Evolutionary conservation across 179 eudicot species (phyloP), one percentile per base, ranked within the genome.

Genomic region (Spinacia oleracea): DNA sequence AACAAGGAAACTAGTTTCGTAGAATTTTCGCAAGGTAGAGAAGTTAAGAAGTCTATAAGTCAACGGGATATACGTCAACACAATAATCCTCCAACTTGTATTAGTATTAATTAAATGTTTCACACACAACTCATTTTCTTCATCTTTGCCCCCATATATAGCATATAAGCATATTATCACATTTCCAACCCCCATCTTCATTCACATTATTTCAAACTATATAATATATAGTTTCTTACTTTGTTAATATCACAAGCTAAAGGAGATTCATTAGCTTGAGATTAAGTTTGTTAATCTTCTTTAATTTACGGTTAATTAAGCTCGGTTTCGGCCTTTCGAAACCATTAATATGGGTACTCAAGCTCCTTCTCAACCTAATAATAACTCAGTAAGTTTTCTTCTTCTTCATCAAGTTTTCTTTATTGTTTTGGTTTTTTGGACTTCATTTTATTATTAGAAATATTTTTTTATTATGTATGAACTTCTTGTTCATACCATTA

Each of bases 341-440:
- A 25, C 42, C 0, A 51, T 7, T 71, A 31, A 48, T 50, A 73
- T 79, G 81, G 72, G 72, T 73, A 79, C 81, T 48, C 77, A 79
- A 79, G 81, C 43, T 63, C 53, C 72, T 73, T 20, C 81, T 46
- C 27, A 56, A 29, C 16, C n/a, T n/a, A n/a, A n/a, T n/a, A n/a
- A 77, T 59, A 46, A 40, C 35, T 18, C 31, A 6, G 40, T 73
- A 46, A 35, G 70, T 73, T 59, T 71, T 29, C 35, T 78, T 31
- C 35, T 46, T 32, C 27, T 70, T 18, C n/a, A 34, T 23, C 6
- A 23, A 6, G 38, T 34, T 2, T 18, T 31, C 27, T 72, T 50
- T 5, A 9, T 18, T 6, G 27, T 53, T 73, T 32, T 31, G 11
- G 9, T 16, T 14, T 35, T 66, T 14, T 38, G 21, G 9, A 38